Conservation (phyloP, 2,329 filamentous ascomycete genomes). For the Neofusicoccum sp. region DNA sequence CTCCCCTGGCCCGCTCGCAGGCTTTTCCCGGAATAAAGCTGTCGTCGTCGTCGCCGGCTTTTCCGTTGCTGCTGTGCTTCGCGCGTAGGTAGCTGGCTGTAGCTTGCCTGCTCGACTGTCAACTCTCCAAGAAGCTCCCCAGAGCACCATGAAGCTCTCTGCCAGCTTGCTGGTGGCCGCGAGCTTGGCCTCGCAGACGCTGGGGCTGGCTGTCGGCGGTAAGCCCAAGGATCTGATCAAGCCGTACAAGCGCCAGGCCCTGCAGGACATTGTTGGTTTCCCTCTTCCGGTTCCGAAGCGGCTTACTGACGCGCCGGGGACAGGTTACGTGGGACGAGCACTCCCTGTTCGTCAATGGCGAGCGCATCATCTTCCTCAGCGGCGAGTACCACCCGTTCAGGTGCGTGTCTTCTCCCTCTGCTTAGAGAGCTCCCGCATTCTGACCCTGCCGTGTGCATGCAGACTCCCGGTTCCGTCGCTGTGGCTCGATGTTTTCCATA, state of each 20-base stretch:
- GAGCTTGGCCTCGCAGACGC: slow-evolving; percentile 45
- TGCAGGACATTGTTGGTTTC: slow-evolving; percentile 56
- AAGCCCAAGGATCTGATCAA: slow-evolving; percentile 50
- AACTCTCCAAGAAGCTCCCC: too few species aligned
- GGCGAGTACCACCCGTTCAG: slow-evolving; percentile 72
- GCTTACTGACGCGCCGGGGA: neutral
- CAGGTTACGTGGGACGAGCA: slow-evolving; percentile 69
- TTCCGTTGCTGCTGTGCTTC: too few species aligned
- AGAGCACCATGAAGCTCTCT: slow-evolving; percentile 17
- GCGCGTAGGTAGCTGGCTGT: too few species aligned
- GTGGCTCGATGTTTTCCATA: slow-evolving; percentile 75
- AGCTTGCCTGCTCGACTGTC: too few species aligned
- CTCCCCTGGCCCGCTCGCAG: too few species aligned
- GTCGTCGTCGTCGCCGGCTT: too few species aligned
- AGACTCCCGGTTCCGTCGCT: slow-evolving; percentile 61
- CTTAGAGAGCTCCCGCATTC: neutral
- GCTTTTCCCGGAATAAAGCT: too few species aligned
- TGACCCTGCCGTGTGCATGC: neutral
- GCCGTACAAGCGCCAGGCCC: slow-evolving; percentile 48
- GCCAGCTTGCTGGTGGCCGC: slow-evolving; percentile 29
- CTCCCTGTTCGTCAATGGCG: slow-evolving; percentile 67
- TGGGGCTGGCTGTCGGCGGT: slow-evolving; percentile 50
- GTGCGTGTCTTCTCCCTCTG: slow-evolving; percentile 28
- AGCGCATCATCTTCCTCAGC: slow-evolving; percentile 69
- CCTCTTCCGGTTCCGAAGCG: slow-evolving; percentile 18